phyloP scores from a whole-genome alignment of 345 rosid genomes.

The Pseudoturritis turrita region DNA sequence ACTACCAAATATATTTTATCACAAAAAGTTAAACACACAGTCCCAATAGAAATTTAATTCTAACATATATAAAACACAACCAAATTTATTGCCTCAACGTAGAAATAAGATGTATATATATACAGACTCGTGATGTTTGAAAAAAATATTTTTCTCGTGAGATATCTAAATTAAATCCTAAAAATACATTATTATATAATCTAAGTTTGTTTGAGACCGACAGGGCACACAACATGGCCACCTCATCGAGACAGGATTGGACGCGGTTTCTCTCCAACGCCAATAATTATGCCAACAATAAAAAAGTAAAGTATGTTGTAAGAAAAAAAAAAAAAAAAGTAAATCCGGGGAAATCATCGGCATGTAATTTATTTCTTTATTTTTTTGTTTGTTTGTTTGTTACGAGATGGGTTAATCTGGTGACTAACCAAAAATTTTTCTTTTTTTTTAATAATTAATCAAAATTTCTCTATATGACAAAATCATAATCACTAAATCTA shows the following conservation, averaged over 20 bases:
- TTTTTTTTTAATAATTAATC: no score
- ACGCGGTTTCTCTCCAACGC: conserved; percentile 29
- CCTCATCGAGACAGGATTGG: conserved; percentile 21
- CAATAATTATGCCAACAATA: conserved; percentile 14
- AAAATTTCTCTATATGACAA: no score
- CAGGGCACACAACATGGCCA: conserved; percentile 29
- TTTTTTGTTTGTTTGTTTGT: no score
- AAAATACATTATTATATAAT: not conserved
- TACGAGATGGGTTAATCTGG: no score
- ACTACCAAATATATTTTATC: not conserved
- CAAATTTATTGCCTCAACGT: not conserved
- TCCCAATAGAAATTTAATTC: not conserved
- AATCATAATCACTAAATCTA: no score
- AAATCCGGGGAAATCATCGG: no score
- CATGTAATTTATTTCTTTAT: no score
- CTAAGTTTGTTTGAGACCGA: not conserved
- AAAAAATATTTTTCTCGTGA: not conserved
- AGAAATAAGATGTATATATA: not conserved
- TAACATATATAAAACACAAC: not conserved
- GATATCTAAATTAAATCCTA: not conserved
- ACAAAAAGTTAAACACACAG: not conserved
- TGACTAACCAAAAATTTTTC: no score
- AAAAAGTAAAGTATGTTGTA: no score
- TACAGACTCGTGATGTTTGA: not conserved
- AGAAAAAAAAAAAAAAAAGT: no score